A percentile compares a stretch with the other conserved stretches of the same genome.
Evolutionary conservation across 345 rosid species (phyloP).

Genomic region (Ceriops tagal): DNA sequence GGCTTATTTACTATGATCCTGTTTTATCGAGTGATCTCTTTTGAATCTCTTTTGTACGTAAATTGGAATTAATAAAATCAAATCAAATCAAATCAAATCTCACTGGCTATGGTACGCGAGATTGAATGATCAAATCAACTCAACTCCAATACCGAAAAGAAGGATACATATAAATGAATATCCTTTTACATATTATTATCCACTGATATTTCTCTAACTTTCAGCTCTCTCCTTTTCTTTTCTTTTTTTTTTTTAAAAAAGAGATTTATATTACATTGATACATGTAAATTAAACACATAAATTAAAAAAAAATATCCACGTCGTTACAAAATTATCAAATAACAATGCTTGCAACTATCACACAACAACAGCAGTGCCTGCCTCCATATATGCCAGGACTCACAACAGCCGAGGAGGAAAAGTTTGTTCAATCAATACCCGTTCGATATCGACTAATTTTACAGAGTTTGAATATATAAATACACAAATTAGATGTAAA

Average conservation of each 20-base stretch:
- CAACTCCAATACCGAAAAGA: constrained; percentile 8
- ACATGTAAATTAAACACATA: too few species aligned
- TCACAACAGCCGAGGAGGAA: neutral
- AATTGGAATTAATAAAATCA: constrained; percentile 1
- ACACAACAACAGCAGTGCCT: neutral
- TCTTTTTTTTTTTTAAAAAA: neutral
- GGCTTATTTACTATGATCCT: neutral
- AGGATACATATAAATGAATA: neutral
- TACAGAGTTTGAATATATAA: too few species aligned
- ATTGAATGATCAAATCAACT: constrained; percentile 19
- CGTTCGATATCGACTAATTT: constrained; percentile 20
- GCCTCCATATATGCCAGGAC: neutral
- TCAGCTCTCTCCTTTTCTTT: neutral
- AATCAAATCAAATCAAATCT: neutral
- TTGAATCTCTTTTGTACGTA: neutral
- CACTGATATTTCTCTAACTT: neutral
- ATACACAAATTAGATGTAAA: too few species aligned
- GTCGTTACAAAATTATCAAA: too few species aligned
- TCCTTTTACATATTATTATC: neutral
- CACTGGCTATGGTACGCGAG: constrained; percentile 3
- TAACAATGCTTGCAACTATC: neutral
- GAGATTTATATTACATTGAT: neutral
- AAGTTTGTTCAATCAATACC: constrained; percentile 10
- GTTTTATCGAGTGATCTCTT: neutral
- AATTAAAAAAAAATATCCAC: too few species aligned